Percentiles rank a stretch among this genome's conserved stretches.
phyloP scores from a whole-genome alignment of 2,329 filamentous ascomycete species.

The Sarocladiaceae sp. region DNA sequence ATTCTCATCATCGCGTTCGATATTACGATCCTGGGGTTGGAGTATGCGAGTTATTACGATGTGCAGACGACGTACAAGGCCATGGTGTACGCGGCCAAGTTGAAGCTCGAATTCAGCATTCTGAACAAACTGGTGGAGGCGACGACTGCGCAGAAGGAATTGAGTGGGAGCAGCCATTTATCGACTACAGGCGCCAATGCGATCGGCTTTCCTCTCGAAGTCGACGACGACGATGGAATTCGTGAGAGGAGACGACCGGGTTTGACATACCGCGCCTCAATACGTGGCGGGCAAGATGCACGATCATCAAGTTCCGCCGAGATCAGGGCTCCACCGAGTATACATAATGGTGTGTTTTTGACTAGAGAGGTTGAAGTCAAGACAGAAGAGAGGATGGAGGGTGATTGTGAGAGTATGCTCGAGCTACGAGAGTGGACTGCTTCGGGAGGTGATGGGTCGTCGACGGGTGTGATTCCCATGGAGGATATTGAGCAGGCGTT shows the following conservation, averaged over 20 bases:
- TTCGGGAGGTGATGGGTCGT: neutral
- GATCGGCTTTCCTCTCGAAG: neutral
- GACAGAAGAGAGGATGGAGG: neutral
- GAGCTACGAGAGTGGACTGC: neutral
- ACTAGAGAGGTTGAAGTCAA: neutral
- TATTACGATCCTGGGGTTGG: slow-evolving; percentile 23
- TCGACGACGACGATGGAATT: neutral
- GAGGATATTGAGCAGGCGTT: neutral
- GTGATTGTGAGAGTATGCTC: neutral
- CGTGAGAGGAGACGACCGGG: neutral
- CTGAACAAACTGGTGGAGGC: slow-evolving; percentile 24
- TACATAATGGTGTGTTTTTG: neutral
- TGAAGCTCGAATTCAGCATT: slow-evolving; percentile 26
- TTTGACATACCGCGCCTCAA: neutral
- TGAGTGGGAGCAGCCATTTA: neutral
- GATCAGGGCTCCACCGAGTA: neutral
- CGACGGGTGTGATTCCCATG: neutral
- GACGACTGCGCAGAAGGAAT: slow-evolving; percentile 1
- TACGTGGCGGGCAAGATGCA: neutral
- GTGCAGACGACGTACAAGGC: slow-evolving; percentile 25
- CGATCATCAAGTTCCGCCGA: neutral
- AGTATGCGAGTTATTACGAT: slow-evolving; percentile 21
- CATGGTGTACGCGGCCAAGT: slow-evolving; percentile 23
- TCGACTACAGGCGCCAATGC: neutral
- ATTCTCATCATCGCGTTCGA: slow-evolving; percentile 35